Evolutionary conservation across 805 yeast species (phyloP), one percentile per base, ranked within the genome.

Genomic region (Candida palmyrensis): DNA sequence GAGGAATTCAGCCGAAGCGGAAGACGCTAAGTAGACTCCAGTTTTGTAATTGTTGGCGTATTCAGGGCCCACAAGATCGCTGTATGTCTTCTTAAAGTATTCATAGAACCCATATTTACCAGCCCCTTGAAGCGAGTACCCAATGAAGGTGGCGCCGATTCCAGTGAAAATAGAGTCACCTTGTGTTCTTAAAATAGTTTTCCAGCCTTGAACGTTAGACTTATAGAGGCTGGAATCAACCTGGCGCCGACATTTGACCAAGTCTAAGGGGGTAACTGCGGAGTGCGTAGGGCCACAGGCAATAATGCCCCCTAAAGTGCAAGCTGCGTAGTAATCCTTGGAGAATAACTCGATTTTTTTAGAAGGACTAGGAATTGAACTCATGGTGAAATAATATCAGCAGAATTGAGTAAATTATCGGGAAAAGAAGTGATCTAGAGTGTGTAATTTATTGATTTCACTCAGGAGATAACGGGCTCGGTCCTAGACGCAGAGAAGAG

Each of bases 241-340:
- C 63, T 90, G 97, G 47, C 90, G 70, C 55, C 97, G 80, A 66
- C 95, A 84, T 64, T 90, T 90, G 54, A 92, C 94, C 36, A 92
- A 66, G 63, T 90, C 98, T 38, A 90, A 70, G 3, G 97, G 97
- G 5, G 96, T 85, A 17, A 92, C 94, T 3, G 83, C 75, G 2
- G 96, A 78, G 59, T 90, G 98, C 10, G 97, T 90, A 21, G 97
- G 96, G 11, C 97, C 97, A 69, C 97, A 90, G 2, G 97, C 97
- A 34, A 82, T 46, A 35, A 79, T 71, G 46, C 90, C 94, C 29
- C 89, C 94, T 25, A 79, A 31, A 3, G 88, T 78, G 59, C 94
- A 84, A 33, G 89, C 79, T 35, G 68, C 66, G 61, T 70, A 83
- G 64, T 79, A 83, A 53, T 81, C 78, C 15, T 68, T 60, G 3